Evolutionary conservation across 768 basidiomycete species (phyloP).

Genomic region (Baorangia bicolor): DNA sequence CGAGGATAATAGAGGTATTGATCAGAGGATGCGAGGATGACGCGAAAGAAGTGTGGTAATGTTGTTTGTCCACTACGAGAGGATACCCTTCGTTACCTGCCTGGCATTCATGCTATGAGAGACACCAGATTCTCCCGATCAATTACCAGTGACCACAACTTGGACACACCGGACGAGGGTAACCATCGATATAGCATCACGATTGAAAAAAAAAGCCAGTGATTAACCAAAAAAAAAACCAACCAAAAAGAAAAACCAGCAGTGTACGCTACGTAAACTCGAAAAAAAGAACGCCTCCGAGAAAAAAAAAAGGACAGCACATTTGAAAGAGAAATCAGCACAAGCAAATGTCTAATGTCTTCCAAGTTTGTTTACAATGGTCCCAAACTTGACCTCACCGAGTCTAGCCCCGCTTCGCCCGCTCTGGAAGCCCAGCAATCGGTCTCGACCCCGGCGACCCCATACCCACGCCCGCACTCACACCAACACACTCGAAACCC

Average conservation of each 20-base stretch:
- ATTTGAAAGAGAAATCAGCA: not conserved
- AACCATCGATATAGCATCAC: not conserved
- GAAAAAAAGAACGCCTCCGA: not conserved
- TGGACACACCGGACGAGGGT: too few species aligned
- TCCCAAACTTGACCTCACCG: too few species aligned
- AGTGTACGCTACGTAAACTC: not conserved
- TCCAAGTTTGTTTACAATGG: not conserved
- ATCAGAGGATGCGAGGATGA: too few species aligned
- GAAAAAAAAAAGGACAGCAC: not conserved
- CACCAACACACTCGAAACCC: not conserved
- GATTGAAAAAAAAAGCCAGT: not conserved
- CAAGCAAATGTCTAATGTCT: not conserved
- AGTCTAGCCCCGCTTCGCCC: slow-evolving; percentile 25
- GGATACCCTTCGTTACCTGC: too few species aligned
- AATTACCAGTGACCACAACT: too few species aligned
- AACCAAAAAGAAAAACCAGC: not conserved
- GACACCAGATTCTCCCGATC: too few species aligned
- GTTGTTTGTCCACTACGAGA: too few species aligned
- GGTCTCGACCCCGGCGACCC: slow-evolving; percentile 24
- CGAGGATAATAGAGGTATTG: too few species aligned
- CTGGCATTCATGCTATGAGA: too few species aligned
- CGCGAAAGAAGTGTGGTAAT: too few species aligned
- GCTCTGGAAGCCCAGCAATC: slow-evolving; percentile 32
- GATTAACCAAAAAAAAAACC: not conserved
- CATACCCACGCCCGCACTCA: slow-evolving; percentile 23